Evolutionary conservation across 257 asterid species (phyloP), one percentile per base, ranked within the genome.

Genomic region (Ophiorrhiza pumila): DNA sequence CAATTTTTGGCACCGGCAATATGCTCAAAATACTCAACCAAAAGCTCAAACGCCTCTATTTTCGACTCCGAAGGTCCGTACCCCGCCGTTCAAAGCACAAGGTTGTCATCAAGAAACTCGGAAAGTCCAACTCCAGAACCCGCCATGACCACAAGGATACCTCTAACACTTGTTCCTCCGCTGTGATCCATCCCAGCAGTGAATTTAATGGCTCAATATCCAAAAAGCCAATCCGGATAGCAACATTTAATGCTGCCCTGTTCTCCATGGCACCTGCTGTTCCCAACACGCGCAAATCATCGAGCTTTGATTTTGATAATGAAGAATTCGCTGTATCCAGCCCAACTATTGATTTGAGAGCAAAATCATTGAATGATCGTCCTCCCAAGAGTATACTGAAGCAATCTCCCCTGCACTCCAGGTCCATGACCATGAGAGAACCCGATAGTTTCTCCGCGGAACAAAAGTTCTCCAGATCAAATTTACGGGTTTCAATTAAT

Each of bases 221-320:
- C 79, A 63, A 67, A 75, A 72, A 52, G 69, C 74, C 77, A 0
- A 69, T 85, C 34, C 69, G 98, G 71, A 78, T 94, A 15, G 99
- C 93, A 0, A 85, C 99, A 75, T 94, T 94, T 53, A 94, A 91
- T 80, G 98, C 99, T 83, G 97, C 98, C 86, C 85, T 91, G 4
- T 94, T 94, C 81, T 91, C 99, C 87, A 90, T 91, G 97, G 99
- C 99, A 31, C 95, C 95, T 4, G 97, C 91, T 14, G 89, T 91
- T 32, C 87, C 97, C 0, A 78, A 74, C 56, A 6, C 84, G 7
- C 83, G 67, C 53, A 76, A 73, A 34, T 83, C 81, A 22, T 65
- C 87, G 22, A 80, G 67, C 8, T 77, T 73, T 49, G 86, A 79
- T 7, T 71, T 56, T 37, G 90, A 74, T 50, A 72, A 71, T 68